Percentiles rank a stretch among this genome's conserved stretches.
phyloP scores from a whole-genome alignment of 108 stramenopile species.

The Fistulifera pelliculosa region DNA sequence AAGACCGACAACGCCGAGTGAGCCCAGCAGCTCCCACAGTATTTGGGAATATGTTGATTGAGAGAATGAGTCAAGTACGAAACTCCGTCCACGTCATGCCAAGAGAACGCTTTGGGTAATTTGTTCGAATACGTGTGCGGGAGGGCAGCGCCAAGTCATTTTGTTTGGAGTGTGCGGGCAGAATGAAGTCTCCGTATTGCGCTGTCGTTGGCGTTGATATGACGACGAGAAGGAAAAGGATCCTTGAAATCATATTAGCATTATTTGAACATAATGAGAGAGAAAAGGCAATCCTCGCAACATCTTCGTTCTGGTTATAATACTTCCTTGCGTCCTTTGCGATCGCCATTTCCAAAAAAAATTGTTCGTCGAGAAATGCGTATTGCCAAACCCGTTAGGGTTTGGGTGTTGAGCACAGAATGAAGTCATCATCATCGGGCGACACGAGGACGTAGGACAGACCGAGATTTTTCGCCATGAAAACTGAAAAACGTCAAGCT shows the following conservation, averaged over 20 bases:
- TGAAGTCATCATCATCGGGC: too few species aligned
- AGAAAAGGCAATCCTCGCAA: neutral
- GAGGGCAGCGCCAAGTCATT: constrained; percentile 45
- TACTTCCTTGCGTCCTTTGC: neutral
- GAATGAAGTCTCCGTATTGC: constrained; percentile 6
- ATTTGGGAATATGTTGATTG: constrained; percentile 87
- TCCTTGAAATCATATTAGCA: neutral
- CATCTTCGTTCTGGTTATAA: neutral
- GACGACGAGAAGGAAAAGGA: neutral
- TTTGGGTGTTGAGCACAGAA: too few species aligned
- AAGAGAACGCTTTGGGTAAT: constrained; percentile 70
- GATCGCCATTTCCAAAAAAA: too few species aligned
- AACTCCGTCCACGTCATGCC: constrained; percentile 68
- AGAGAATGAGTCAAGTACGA: constrained; percentile 65
- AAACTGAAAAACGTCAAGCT: too few species aligned
- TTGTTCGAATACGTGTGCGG: constrained; percentile 50
- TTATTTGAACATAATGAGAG: neutral
- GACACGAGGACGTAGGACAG: too few species aligned
- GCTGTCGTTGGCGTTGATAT: neutral
- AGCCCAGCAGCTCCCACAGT: constrained; percentile 89
- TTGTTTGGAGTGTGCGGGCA: constrained; percentile 1
- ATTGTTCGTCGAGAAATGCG: too few species aligned
- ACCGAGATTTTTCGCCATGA: too few species aligned
- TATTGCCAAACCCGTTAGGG: too few species aligned
- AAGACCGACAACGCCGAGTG: constrained; percentile 73